Evolutionary conservation across 805 yeast genomes (phyloP).

Genomic region (Candida mattraensis): DNA sequence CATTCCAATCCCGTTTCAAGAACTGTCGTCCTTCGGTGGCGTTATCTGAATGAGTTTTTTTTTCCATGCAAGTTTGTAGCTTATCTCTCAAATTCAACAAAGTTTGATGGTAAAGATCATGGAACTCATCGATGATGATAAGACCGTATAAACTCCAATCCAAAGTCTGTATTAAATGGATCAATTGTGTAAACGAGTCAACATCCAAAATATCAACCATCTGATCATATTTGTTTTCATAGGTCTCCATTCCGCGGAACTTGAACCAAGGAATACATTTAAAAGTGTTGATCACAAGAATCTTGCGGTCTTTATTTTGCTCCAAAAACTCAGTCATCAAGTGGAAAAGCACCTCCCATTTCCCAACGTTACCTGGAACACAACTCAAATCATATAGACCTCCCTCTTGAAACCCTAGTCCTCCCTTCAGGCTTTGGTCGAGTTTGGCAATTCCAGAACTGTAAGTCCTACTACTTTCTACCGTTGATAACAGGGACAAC

Average conservation of each 20-base stretch:
- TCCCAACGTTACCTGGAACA: constrained; percentile 29
- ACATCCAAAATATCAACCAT: constrained; percentile 19
- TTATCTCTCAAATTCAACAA: constrained; percentile 10
- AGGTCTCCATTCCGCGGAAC: constrained; percentile 11
- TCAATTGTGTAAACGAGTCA: constrained; percentile 22
- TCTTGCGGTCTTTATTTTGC: constrained; percentile 3
- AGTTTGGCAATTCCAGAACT: constrained; percentile 23
- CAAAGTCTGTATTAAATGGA: constrained; percentile 19
- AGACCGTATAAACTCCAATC: constrained; percentile 22
- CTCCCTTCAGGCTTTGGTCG: constrained; percentile 20
- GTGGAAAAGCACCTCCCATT: constrained; percentile 29
- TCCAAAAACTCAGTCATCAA: constrained; percentile 14
- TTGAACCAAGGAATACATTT: constrained; percentile 30
- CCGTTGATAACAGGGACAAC: constrained; percentile 9
- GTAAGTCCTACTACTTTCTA: constrained; percentile 3
- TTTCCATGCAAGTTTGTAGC: constrained; percentile 3
- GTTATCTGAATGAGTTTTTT: constrained; percentile 4
- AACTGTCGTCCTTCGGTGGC: constrained; percentile 2
- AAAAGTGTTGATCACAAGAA: constrained; percentile 17
- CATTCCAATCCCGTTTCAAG: constrained; percentile 21
- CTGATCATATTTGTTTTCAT: constrained; percentile 1
- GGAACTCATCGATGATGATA: constrained; percentile 31
- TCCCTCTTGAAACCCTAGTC: constrained; percentile 23
- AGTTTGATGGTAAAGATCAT: constrained; percentile 22
- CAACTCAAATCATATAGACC: constrained; percentile 31